Base-by-base conservation (phyloP, 176 grass and related monocot genomes). In the Hordeum vulgare region DNA sequence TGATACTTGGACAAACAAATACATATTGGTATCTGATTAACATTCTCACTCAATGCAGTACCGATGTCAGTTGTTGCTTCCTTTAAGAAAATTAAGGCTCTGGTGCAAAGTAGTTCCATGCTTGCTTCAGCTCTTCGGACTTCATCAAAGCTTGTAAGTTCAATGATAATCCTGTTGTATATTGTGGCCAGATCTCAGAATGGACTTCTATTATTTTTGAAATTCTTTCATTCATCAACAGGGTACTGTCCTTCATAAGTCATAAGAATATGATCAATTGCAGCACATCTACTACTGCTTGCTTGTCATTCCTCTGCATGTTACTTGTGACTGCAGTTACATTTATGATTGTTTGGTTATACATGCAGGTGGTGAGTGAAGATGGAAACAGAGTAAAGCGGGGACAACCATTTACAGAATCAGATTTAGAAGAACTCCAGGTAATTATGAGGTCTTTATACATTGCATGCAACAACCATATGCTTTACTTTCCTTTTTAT, bases 41-140 rank as follows among this genome's bases (percentile, higher is more conserved):
- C 56, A 49, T 81, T 86, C 31, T 86, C 26, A 60, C 67, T 86
- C 20, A 75, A 35, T 90, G 91, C 86, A 99, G 96, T 99, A 47
- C 96, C 96, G 80, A 99, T 99, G 53, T 83, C 90, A 80, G 86
- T 96, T 78, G 92, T 99, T 86, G 96, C 89, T 65, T 81, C 68
- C 63, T 99, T 99, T 80, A 99, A 99, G 91, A 99, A 99, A 96
- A 99, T 99, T 61, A 99, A 94, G 85, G 87, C 96, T 86, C 72
- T 96, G 51, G 79, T 99, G 33, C 93, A 94, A 51, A 96, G 61
- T 81, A 91, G 90, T 62, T 80, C 93, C 71, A 90, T 91, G 76
- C 96, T 99, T 79, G 91, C 89, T 85, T 87, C 88, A 76, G 91
- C 96, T 76, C 96, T 99, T 74, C 89, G 89, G 59, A 87, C 96